phyloP scores from a whole-genome alignment of 2,329 filamentous ascomycete species.

The Aspergillus spinulosporus region DNA sequence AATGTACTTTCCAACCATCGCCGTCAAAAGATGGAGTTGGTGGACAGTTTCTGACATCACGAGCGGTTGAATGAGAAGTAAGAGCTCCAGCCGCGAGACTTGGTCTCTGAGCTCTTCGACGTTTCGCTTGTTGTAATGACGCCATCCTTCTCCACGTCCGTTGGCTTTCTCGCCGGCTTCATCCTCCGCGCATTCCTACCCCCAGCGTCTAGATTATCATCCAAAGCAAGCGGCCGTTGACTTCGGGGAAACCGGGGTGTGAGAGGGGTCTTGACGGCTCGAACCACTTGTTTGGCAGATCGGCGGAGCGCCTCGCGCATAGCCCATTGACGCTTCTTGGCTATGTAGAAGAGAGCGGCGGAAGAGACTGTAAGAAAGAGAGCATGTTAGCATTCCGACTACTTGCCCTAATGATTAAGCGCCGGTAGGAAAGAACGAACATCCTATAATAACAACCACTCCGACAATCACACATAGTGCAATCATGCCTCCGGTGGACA shows the following conservation, averaged over 20 bases:
- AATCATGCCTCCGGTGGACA: slow-evolving; percentile 25
- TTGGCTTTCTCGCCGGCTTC: background rate
- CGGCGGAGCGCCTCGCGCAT: slow-evolving; percentile 23
- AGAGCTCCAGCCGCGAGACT: slow-evolving; percentile 16
- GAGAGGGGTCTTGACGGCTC: slow-evolving; percentile 20
- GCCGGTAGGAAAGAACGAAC: slow-evolving; percentile 12
- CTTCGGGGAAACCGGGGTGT: slow-evolving; percentile 19
- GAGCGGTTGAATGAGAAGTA: slow-evolving; percentile 18
- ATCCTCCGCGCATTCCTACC: background rate
- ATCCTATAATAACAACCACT: slow-evolving; percentile 23
- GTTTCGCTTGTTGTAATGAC: slow-evolving; percentile 1
- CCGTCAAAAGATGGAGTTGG: no score
- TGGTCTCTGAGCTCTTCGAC: background rate
- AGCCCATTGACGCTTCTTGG: slow-evolving; percentile 23
- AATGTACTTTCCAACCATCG: background rate
- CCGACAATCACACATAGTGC: slow-evolving; percentile 23
- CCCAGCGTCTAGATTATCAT: background rate
- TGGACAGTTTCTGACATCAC: background rate
- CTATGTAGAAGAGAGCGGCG: slow-evolving; percentile 22
- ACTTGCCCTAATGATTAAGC: no score
- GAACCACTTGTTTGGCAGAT: slow-evolving; percentile 18
- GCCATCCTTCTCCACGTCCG: slow-evolving; percentile 18
- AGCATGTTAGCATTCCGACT: slow-evolving; percentile 3
- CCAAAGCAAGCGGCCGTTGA: background rate
- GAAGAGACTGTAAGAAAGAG: slow-evolving; percentile 18